Base-by-base conservation (phyloP, 352 stramenopile species). In the Plasmopara halstedii region DNA sequence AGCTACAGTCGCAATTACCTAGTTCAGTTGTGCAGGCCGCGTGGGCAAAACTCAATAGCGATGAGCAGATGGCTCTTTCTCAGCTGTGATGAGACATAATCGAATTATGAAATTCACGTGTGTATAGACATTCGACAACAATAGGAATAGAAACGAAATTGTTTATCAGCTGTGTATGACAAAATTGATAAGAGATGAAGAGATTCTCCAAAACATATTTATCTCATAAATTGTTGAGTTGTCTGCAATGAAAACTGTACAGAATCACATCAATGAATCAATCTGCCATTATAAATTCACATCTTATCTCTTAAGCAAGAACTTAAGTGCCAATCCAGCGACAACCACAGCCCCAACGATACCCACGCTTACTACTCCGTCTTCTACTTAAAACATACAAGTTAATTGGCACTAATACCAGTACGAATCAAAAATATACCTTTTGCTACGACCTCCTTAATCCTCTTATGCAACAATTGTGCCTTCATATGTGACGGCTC, bases 331-430 rank as follows among this genome's bases (percentile, higher is more conserved):
- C 26, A 89, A 66, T 18, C 77, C 77, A 6, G 74, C 74, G 17
- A 89, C 72, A 3, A 89, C 74, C 34, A 87, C 74, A 20, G 68
- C 77, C 21, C 77, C 69, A 34, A 89, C 64, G 17, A 89, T 73
- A 6, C 77, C 70, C 17, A 89, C 52, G 31, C 74, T 68, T 26
- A 89, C 58, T n/a, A 83, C 73, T 20, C 67, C 58, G 22, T 87
- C 77, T 84, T 64, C 53, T 66, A 22, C 29, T 45, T 29, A 33
- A 14, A 29, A 15, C 59, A 41, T 14, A 49, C 2, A 14, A n/a
- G 33, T 10, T 41, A 46, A 53, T 15, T 54, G 17, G 23, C 23
- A 42, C 6, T 2, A 5, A 34, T 13, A n/a, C n/a, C n/a, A n/a
- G n/a, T n/a, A n/a, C n/a, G n/a, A n/a, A n/a, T n/a, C n/a, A n/a